These are phyloP conservation scores for Chenopodium berlandieri DNA, from an alignment of 148 eudicot species.

Conservation along the genomic window DNA sequence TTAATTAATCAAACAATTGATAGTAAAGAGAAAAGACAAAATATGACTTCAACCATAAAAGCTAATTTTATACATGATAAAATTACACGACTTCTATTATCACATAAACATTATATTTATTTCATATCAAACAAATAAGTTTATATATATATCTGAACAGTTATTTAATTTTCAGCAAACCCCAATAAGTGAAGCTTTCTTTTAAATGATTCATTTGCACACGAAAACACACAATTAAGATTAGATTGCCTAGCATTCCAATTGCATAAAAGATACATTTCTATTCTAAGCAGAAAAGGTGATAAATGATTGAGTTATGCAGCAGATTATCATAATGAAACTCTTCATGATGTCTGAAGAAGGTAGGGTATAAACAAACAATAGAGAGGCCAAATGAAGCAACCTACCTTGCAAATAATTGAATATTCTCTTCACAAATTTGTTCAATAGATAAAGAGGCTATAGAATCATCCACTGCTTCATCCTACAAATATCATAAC, in stretches of 20 bases:
- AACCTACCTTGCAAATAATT: conserved; percentile 63
- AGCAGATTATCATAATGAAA: neutral
- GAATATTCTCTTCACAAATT: conserved; percentile 78
- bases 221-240: no score
- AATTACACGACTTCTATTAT: neutral
- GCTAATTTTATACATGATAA: neutral
- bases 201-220: neutral
- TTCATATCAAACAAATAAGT: neutral
- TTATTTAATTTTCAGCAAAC: neutral
- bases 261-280: neutral
- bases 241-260: neutral
- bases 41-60: neutral
- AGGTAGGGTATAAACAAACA: neutral
- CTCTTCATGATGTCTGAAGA: neutral
- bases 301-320: neutral
- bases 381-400: neutral
- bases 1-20: no score
- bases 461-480: conserved; percentile 34
- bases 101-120: neutral
- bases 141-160: neutral
- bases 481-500: conserved; percentile 36
- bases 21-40: neutral
- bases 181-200: neutral
- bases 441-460: conserved; percentile 43
- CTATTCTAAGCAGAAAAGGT: neutral